phyloP scores from a whole-genome alignment of 2,329 filamentous ascomycete genomes.

The Diaporthe velutina region DNA sequence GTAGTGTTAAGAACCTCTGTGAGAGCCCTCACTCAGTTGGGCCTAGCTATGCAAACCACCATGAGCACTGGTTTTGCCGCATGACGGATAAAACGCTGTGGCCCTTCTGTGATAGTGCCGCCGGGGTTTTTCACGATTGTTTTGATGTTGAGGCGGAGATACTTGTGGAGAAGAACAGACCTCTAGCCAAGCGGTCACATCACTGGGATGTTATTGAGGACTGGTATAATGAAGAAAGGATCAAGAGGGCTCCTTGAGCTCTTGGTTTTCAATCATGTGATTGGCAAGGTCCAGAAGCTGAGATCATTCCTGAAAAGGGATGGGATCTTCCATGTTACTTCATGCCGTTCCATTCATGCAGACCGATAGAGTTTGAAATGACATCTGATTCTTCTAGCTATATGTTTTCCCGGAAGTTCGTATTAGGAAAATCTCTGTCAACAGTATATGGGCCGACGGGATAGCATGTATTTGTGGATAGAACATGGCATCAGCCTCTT shows the following conservation, averaged over 20 bases:
- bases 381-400: too few relatives aligned
- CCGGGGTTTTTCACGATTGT: background rate
- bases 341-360: too few relatives aligned
- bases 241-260: background rate
- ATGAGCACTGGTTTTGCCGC: background rate
- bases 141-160: constrained; percentile 25
- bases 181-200: background rate
- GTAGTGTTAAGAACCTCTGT: background rate
- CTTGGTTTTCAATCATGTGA: too few relatives aligned
- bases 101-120: constrained; percentile 25
- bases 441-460: too few relatives aligned
- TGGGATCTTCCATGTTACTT: too few relatives aligned
- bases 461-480: too few relatives aligned
- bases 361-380: too few relatives aligned
- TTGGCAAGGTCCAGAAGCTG: too few relatives aligned
- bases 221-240: background rate
- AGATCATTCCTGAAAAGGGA: too few relatives aligned
- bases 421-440: too few relatives aligned
- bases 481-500: too few relatives aligned
- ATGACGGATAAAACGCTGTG: constrained; percentile 29
- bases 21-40: constrained; percentile 8
- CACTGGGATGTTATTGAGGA: constrained; percentile 29
- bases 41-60: constrained; percentile 20
- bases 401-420: too few relatives aligned
- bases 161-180: background rate